Conservation (phyloP, 495 filamentous ascomycete genomes). For the Poronia punctata region DNA sequence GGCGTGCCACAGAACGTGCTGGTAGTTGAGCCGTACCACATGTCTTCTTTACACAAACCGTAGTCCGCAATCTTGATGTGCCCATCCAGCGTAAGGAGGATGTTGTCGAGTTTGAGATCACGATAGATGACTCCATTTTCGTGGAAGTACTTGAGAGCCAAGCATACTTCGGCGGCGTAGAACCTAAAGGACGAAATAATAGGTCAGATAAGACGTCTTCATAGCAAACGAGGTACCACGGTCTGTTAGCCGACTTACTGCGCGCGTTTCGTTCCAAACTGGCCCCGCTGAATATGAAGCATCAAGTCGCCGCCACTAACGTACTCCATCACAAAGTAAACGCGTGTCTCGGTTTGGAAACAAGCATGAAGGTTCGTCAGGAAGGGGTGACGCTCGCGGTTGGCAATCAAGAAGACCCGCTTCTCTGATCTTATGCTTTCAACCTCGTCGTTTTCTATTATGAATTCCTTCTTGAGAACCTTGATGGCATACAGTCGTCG, state of each 20-base stretch:
- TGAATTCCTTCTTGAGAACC: conserved; percentile 99
- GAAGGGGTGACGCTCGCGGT: conserved; percentile 97
- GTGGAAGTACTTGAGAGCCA: conserved; percentile 98
- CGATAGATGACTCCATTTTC: conserved; percentile 99
- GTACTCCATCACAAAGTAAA: conserved; percentile 99
- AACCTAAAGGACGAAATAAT: conserved; percentile 71
- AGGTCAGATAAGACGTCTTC: neutral
- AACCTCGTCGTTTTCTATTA: conserved; percentile 99
- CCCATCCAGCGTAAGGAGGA: conserved; percentile 88
- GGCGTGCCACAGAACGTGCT: conserved; percentile 99
- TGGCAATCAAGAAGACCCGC: conserved; percentile 92
- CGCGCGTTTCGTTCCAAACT: conserved; percentile 91
- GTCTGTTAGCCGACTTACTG: conserved; percentile 55
- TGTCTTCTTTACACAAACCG: conserved; percentile 98
- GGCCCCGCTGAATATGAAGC: conserved; percentile 95
- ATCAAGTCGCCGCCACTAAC: conserved; percentile 98
- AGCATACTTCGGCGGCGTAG: conserved; percentile 94
- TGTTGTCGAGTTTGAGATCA: conserved; percentile 99
- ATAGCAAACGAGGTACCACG: conserved; percentile 8
- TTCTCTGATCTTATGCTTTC: conserved; percentile 98
- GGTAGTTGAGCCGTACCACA: conserved; percentile 97
- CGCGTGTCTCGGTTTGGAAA: conserved; percentile 97
- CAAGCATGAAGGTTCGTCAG: conserved; percentile 92
- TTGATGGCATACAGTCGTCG: conserved; percentile 97
- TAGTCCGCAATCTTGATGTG: conserved; percentile 99